phyloP scores from a whole-genome alignment of 345 rosid species.

The Syzygium grande region DNA sequence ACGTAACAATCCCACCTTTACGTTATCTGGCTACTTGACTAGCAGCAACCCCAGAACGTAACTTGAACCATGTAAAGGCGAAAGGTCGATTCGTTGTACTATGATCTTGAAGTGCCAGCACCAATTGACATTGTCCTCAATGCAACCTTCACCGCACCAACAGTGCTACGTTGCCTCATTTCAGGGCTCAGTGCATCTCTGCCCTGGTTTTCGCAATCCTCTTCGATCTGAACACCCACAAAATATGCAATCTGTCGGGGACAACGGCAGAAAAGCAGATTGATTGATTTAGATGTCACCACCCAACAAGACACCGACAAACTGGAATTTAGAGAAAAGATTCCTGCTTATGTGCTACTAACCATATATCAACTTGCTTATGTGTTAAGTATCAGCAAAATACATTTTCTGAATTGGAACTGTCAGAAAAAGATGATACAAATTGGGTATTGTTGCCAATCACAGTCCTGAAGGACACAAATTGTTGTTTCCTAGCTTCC shows the following conservation, averaged over 20 bases:
- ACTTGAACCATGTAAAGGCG: not conserved
- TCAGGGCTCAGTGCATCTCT: constrained; percentile 52
- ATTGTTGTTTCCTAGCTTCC: not conserved
- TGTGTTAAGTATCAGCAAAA: not conserved
- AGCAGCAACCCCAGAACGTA: not conserved
- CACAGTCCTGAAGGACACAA: not conserved
- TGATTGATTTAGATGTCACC: not conserved
- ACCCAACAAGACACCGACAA: not conserved
- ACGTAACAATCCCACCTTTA: not conserved
- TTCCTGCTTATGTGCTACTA: not conserved
- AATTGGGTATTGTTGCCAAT: not conserved
- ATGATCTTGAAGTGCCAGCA: constrained; percentile 33
- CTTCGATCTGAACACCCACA: constrained; percentile 71
- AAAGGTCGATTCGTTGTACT: not conserved
- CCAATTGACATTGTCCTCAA: constrained; percentile 61
- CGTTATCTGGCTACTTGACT: not conserved
- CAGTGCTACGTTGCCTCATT: constrained; percentile 67
- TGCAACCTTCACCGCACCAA: constrained; percentile 83
- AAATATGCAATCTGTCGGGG: constrained; percentile 65
- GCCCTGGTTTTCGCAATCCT: constrained; percentile 26
- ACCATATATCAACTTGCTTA: not conserved
- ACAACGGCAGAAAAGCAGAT: not conserved
- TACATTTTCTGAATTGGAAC: not conserved
- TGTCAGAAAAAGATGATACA: not conserved
- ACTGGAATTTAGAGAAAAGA: not conserved